Base-by-base conservation (phyloP, 345 rosid species). In the Eutrema heterophyllum region DNA sequence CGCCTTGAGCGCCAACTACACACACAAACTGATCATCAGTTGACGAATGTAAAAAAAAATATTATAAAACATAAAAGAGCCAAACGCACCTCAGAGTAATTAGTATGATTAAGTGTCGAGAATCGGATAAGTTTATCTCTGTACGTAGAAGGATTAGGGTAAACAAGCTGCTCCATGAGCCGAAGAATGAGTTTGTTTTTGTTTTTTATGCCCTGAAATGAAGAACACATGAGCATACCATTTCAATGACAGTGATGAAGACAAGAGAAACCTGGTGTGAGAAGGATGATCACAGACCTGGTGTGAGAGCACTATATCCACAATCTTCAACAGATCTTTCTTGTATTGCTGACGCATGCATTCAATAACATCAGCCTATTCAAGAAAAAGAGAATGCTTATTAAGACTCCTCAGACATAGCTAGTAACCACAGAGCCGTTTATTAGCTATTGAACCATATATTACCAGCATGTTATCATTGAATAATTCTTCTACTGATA, bases 61-160 rank as follows among this genome's bases (percentile, higher is more conserved):
- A 16, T 12, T 32, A 49, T 39, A 50, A 27, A 56, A 39, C 44
- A 38, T 14, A 16, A 58, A 10, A 45, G 30, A 58, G 41, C 30
- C 39, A 67, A 40, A 67, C 87, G 33, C 62, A 94, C 98, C 97
- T 91, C 90, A 9, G 98, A 94, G 82, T 94, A 94, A 73, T 75
- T 91, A 73, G 84, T 94, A 77, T 94, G 98, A 79, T 94, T 94
- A 51, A 94, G 87, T 70, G 82, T 74, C 45, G 96, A 91, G 83
- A 91, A 91, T 43, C 96, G 93, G 40, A 94, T 87, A 13, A 94
- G 90, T 81, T 88, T 86, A 71, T 88, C 96, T 84, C 98, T 88
- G 78, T 94, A 94, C 8, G 96, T 97, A 72, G 97, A 96, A 70
- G 98, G 98, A 72, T 88, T 94, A 9, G 98, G 96, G 76, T 94